Percentiles rank a stretch among this genome's conserved stretches.
These are phyloP conservation scores for Wickerhamiella lipophila DNA, from an alignment of 805 yeast species.

Conservation along the genomic window DNA sequence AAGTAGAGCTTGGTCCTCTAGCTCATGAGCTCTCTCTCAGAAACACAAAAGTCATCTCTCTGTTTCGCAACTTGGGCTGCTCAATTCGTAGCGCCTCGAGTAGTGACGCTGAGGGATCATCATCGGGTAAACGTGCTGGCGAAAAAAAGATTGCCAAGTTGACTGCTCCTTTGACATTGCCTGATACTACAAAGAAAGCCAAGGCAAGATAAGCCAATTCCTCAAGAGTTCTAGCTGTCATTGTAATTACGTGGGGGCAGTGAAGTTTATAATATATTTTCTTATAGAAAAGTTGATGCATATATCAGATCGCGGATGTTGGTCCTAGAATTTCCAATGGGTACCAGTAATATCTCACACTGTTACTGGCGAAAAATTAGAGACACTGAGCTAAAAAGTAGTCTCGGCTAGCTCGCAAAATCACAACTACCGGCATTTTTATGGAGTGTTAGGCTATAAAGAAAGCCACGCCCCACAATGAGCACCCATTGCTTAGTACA, in stretches of 20 bases:
- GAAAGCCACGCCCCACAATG: too few relatives aligned
- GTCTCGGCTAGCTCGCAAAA: too few relatives aligned
- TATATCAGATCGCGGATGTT: too few relatives aligned
- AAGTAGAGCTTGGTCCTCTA: conserved; percentile 63
- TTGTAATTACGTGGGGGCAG: too few relatives aligned
- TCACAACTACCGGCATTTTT: too few relatives aligned
- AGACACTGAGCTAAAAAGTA: too few relatives aligned
- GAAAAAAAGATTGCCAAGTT: conserved; percentile 64
- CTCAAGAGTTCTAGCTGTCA: background rate
- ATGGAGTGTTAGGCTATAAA: too few relatives aligned
- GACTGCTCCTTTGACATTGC: conserved; percentile 79
- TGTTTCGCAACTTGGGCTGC: conserved; percentile 78
- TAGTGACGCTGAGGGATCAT: conserved; percentile 25
- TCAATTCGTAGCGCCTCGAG: conserved; percentile 57
- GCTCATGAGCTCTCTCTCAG: conserved; percentile 76
- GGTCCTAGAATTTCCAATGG: too few relatives aligned
- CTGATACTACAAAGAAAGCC: conserved; percentile 57
- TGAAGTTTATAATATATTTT: too few relatives aligned
- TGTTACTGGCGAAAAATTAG: too few relatives aligned
- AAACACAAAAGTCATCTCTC: conserved; percentile 53
- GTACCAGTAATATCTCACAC: too few relatives aligned
- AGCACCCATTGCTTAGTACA: too few relatives aligned
- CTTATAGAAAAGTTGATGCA: background rate
- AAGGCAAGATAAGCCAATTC: background rate
- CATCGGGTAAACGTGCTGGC: conserved; percentile 30